Evolutionary conservation across 305 asterid species (phyloP).

Genomic region (Solanum hybrid): DNA sequence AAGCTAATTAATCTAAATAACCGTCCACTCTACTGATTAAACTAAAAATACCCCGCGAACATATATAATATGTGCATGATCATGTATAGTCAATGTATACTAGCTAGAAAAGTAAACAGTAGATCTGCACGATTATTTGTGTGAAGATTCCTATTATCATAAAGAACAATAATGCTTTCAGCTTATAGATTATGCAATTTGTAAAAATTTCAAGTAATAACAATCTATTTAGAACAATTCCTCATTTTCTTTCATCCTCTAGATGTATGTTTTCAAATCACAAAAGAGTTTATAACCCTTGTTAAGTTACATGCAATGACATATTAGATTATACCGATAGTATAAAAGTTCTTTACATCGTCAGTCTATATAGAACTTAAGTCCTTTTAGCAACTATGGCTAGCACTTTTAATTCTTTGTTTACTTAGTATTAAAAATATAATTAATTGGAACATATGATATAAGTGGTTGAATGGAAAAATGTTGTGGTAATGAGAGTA

Average conservation of each 20-base stretch:
- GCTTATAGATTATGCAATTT: neutral
- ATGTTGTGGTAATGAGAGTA: neutral
- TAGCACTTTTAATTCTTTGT: neutral
- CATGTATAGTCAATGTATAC: neutral
- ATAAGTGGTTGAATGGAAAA: neutral
- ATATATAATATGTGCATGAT: neutral
- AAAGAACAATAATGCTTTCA: neutral
- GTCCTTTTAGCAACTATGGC: neutral
- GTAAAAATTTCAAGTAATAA: neutral
- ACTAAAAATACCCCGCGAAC: neutral
- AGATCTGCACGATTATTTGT: neutral
- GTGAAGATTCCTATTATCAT: neutral
- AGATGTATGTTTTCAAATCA: neutral
- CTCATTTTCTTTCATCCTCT: neutral
- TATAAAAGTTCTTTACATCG: neutral
- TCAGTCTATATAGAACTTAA: neutral
- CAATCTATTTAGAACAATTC: neutral
- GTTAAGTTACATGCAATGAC: neutral
- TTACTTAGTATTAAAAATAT: neutral
- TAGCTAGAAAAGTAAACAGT: neutral
- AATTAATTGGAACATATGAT: neutral
- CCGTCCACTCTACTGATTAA: neutral
- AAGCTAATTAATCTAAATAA: neutral
- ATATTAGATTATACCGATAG: neutral
- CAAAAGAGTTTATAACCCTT: neutral